Evolutionary conservation across 345 rosid genomes (phyloP), one percentile per base, ranked within the genome.

Genomic region (Salix dunnii): DNA sequence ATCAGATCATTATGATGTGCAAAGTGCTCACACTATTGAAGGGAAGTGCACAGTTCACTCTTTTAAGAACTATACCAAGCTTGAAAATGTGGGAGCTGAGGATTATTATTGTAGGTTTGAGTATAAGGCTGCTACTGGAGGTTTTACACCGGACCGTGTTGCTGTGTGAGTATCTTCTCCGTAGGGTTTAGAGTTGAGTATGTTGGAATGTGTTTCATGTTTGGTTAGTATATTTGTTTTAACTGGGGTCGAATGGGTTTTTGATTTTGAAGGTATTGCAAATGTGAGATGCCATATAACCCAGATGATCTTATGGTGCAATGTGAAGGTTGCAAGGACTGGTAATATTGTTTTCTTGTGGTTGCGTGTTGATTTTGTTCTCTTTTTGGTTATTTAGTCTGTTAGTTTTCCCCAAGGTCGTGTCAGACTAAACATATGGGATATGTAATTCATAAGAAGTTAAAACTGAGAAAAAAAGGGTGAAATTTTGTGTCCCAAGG

Each of bases 241-340:
- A 42, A 68, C 28, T 73, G 51, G 28, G 14, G n/a, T 73, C 36
- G 33, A 2, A 42, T 27, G 38, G 28, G 35, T 72, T 69, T 73
- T 42, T 49, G 46, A 68, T 79, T 63, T 83, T 78, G 79, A 83
- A 94, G 98, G 85, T 94, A 91, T 77, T 94, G 98, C 88, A 91
- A 86, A 80, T 94, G 98, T 76, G 93, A 91, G 87, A 91, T 92
- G 97, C 98, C 98, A 1, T 90, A 94, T 84, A 92, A 94, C 79
- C 97, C 97, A 6, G 98, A 92, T 85, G 91, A 88, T 77, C 91
- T 94, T 33, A 92, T 92, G 97, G 98, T 92, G 78, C 96, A 91
- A 62, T 94, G 98, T 40, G 97, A 92, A 76, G 92, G 91, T 9
- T 94, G 98, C 90, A 94, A 86, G 77, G 97, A 92, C 88, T 94